Evolutionary conservation across 108 stramenopile species (phyloP).

Genomic region (Skeletonema potamos): DNA sequence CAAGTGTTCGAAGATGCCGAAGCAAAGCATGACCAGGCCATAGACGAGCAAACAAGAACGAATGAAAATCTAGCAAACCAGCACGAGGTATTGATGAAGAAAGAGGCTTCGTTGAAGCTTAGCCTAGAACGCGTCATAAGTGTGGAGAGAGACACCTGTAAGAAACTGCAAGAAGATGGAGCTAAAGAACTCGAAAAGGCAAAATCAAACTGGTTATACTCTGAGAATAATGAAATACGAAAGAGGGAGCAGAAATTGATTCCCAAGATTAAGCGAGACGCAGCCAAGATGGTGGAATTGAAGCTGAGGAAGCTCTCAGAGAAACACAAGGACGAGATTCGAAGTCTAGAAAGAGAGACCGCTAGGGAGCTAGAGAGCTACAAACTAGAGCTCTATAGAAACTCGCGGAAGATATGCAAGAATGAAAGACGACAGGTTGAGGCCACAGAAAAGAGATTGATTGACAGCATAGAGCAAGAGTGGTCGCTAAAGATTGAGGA

Average conservation of each 20-base stretch:
- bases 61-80: conserved; percentile 1
- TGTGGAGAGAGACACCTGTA: conserved; percentile 13
- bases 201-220: conserved; percentile 18
- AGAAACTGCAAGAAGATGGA: conserved; percentile 20
- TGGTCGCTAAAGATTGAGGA: conserved; percentile 25
- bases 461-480: conserved; percentile 26
- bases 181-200: conserved; percentile 21
- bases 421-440: conserved; percentile 11
- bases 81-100: conserved; percentile 13
- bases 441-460: conserved; percentile 16
- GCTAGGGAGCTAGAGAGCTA: conserved; percentile 21
- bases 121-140: conserved; percentile 2
- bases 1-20: background rate
- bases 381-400: conserved; percentile 30
- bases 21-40: conserved; percentile 21
- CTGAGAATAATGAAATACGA: conserved; percentile 28
- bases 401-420: conserved; percentile 16
- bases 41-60: conserved; percentile 6
- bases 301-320: conserved; percentile 22
- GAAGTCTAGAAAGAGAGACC: conserved; percentile 20
- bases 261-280: conserved; percentile 30
- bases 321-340: conserved; percentile 26
- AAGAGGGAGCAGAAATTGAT: conserved; percentile 27
- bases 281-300: conserved; percentile 33
- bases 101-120: conserved; percentile 1